Evolutionary conservation across 2,329 filamentous ascomycete genomes (phyloP), one percentile per base, ranked within the genome.

Genomic region (Acrocalymma vagum): DNA sequence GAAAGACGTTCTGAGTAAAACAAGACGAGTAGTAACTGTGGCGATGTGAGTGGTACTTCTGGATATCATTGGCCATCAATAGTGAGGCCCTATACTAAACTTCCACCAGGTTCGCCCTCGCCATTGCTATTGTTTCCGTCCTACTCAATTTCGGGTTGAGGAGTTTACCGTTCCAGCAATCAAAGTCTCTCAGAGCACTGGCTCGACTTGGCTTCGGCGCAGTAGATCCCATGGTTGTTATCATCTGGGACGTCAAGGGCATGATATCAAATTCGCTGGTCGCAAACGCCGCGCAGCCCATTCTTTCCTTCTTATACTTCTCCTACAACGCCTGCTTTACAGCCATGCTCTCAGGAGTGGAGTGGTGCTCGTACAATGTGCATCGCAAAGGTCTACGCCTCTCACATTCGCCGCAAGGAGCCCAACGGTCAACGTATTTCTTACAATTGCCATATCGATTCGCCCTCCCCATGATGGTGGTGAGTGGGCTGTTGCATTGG

Each of bases 361-460:
- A 79, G 58, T 62, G 77, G 1, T 55, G 75, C 0, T 74, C 72
- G 1, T 57, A 66, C 6, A 80, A 83, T 54, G 82, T 73, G 50
- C 70, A 65, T 35, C 49, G 56, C 1, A 73, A 71, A 39, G 42
- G 54, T 0, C 56, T 76, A 2, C 59, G 72, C 7, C 69, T 75
- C 17, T 9, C 72, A 63, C n/a, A 49, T 23, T 30, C 38, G 10
- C 68, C 73, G 0, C 33, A 38, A 5, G 70, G 63, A 5, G 31
- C 49, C 9, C 74, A 77, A 28, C 60, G 72, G 6, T 45, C 42
- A 1, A 73, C 66, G 3, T 72, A 72, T 35, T 73, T 70, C 45
- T 59, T 74, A 2, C 62, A 67, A 22, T 47, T 74, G 6, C 72
- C 72, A 1, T 67, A 60, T 36, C 53, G 57, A 14, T 70, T 72